Conservation (phyloP, 345 rosid species). For the Moringa oleifera region DNA sequence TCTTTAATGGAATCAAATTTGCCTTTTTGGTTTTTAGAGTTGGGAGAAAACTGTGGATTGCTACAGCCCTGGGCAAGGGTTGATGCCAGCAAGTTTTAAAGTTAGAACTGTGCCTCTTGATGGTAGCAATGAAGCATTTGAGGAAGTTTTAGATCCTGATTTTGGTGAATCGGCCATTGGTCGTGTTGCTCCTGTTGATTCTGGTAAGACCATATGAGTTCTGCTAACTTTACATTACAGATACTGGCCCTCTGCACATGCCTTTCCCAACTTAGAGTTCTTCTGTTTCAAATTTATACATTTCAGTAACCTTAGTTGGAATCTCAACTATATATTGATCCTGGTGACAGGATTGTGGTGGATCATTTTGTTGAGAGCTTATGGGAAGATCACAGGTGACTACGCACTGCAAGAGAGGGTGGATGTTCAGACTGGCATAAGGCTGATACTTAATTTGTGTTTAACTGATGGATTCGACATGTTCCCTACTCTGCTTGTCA, state of each 20-base stretch:
- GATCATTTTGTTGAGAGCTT: slow-evolving; percentile 88
- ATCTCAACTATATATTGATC: neutral
- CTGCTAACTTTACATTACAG: neutral
- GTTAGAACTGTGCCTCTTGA: slow-evolving; percentile 64
- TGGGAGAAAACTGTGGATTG: slow-evolving; percentile 99
- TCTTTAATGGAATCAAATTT: neutral
- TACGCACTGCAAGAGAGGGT: slow-evolving; percentile 80
- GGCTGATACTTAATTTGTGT: slow-evolving; percentile 73
- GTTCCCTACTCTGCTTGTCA: slow-evolving; percentile 91
- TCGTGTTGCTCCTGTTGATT: slow-evolving; percentile 96
- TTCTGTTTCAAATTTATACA: neutral
- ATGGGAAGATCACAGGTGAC: slow-evolving; percentile 89
- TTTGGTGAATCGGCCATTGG: slow-evolving; percentile 97
- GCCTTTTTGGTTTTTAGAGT: slow-evolving; percentile 48
- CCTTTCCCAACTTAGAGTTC: neutral
- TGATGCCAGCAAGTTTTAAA: slow-evolving; percentile 98
- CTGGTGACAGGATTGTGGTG: slow-evolving; percentile 68
- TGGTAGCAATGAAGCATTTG: slow-evolving; percentile 53
- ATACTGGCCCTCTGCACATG: neutral
- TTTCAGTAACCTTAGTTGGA: neutral
- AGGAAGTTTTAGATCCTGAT: slow-evolving; percentile 88
- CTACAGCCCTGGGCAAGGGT: slow-evolving; percentile 91
- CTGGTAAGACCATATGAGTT: slow-evolving; percentile 45
- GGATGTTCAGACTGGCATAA: slow-evolving; percentile 96
- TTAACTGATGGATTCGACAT: slow-evolving; percentile 90